Conservation (phyloP, 2,329 filamentous ascomycete genomes). For the Sporothrix variecibatus region DNA sequence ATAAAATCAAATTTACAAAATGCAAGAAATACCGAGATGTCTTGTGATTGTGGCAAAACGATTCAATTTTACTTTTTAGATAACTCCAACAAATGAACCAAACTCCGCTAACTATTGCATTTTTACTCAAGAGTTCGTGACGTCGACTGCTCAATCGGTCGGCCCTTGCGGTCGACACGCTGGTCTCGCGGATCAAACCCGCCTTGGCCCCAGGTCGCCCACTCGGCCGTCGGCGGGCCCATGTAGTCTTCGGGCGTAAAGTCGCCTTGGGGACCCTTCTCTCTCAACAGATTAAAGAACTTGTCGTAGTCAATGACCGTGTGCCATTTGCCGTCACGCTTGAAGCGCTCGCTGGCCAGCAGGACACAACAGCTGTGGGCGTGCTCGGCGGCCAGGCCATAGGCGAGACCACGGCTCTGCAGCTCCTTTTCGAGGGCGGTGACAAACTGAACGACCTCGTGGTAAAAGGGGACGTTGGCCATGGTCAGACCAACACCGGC, state of each 20-base stretch:
- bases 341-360: slow-evolving; percentile 80
- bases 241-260: slow-evolving; percentile 93
- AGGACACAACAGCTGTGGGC: slow-evolving; percentile 92
- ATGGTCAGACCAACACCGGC: slow-evolving; percentile 88
- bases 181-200: slow-evolving; percentile 91
- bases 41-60: too few relatives aligned
- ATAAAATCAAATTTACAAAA: slow-evolving; percentile 11
- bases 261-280: slow-evolving; percentile 62
- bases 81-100: neutral
- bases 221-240: slow-evolving; percentile 80
- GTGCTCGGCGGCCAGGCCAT: slow-evolving; percentile 93
- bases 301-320: slow-evolving; percentile 86
- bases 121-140: neutral
- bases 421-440: slow-evolving; percentile 71
- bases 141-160: slow-evolving; percentile 52
- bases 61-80: neutral
- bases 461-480: slow-evolving; percentile 96
- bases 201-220: slow-evolving; percentile 92
- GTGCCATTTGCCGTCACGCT: slow-evolving; percentile 77
- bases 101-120: neutral
- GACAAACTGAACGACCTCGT: slow-evolving; percentile 84
- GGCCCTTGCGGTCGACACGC: slow-evolving; percentile 83
- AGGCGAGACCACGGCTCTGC: slow-evolving; percentile 68
- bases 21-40: neutral
- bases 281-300: slow-evolving; percentile 84